Evolutionary conservation across 495 filamentous ascomycete species (phyloP).

Genomic region (Pseudevernia furfuracea): DNA sequence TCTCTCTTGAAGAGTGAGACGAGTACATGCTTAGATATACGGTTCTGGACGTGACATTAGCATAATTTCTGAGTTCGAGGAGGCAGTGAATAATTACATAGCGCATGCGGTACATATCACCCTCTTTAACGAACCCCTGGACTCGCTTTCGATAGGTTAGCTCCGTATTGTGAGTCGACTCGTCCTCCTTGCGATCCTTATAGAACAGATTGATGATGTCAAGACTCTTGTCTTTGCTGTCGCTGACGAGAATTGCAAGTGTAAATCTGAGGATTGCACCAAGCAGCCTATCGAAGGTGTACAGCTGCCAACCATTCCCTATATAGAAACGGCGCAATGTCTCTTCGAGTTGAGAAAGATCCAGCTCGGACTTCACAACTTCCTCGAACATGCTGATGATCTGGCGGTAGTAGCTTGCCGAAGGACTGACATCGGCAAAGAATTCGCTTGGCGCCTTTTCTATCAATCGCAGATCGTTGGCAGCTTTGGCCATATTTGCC

Average conservation of each 20-base stretch:
- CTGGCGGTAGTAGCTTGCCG: constrained; percentile 62
- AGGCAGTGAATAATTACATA: constrained; percentile 55
- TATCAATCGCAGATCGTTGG: constrained; percentile 66
- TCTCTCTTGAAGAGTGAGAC: constrained; percentile 69
- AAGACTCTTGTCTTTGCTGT: constrained; percentile 83
- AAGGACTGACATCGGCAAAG: constrained; percentile 58
- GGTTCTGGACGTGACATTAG: constrained; percentile 38
- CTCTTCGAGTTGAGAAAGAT: constrained; percentile 76
- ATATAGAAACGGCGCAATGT: constrained; percentile 83
- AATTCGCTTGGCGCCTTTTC: constrained; percentile 73
- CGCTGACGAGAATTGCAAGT: constrained; percentile 63
- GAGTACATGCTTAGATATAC: constrained; percentile 49
- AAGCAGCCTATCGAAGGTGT: constrained; percentile 80
- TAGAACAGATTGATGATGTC: constrained; percentile 80
- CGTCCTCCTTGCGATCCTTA: constrained; percentile 66
- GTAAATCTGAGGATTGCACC: constrained; percentile 67
- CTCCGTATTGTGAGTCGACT: constrained; percentile 76
- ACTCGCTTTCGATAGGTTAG: constrained; percentile 80
- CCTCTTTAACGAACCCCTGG: constrained; percentile 77
- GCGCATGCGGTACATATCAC: constrained; percentile 77
- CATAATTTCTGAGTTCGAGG: constrained; percentile 2
- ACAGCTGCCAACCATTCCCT: constrained; percentile 79
- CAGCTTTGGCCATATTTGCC: constrained; percentile 63
- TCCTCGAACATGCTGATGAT: constrained; percentile 61
- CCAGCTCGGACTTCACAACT: constrained; percentile 64